Base-by-base conservation (phyloP, 2,329 filamentous ascomycete species). In the Diaporthe ilicicola region DNA sequence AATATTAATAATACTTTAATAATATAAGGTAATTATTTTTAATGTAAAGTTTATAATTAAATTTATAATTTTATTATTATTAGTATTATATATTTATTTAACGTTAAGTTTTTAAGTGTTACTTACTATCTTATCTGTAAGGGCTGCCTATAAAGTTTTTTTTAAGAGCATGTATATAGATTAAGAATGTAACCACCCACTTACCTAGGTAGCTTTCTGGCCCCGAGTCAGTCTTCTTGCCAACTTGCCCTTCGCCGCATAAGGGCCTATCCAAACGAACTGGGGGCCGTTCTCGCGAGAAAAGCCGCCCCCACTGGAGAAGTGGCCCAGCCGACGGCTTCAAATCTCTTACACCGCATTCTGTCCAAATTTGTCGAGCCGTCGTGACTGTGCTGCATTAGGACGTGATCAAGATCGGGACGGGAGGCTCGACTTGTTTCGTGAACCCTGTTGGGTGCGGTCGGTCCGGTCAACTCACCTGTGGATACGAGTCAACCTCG, bases 191-290 rank as follows among this genome's bases (percentile, higher is more conserved):
- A n/a, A n/a, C n/a, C n/a, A n/a, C n/a, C n/a, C n/a, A n/a, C n/a
- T n/a, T n/a, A n/a, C n/a, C n/a, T n/a, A n/a, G n/a, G n/a, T 62
- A 46, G 29, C 39, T 17, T 62, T 48, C 56, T 62, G 24, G 42
- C n/a, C 56, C 24, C 42, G 56, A 62, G 56, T 62, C 56, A 62
- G 56, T 24, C 24, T 39, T 42, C 56, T 24, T 24, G 56, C 44
- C 24, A 62, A 46, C 39, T 48, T 62, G 39, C 15, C 10, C 37
- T 13, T 19, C 19, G 39, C 15, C 12, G 24, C 39, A 32, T 46
- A 32, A 34, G 27, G 39, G 42, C 19, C 56, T 32, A 17, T 32
- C 17, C 4, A 34, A 3, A 44, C 12, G 1, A 19, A 1, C 29
- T 37, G 27, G 37, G 22, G 55, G 55, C 22, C 22, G 8, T 7